Evolutionary conservation across 768 basidiomycete species (phyloP), one percentile per base, ranked within the genome.

Genomic region (Phanerodontia chrysosporium): DNA sequence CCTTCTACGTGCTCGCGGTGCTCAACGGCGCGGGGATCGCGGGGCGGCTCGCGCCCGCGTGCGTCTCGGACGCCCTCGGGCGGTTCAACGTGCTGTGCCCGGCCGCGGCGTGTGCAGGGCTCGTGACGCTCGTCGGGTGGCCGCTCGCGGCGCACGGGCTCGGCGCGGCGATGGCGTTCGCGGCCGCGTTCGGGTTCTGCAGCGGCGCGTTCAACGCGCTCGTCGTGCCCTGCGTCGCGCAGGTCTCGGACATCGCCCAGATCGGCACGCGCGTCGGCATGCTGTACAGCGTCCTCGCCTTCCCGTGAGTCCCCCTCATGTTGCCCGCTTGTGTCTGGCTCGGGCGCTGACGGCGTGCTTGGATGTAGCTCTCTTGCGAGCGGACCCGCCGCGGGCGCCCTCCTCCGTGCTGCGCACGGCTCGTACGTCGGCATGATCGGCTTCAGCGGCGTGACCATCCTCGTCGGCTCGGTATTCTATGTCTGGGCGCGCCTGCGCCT

Each of bases 201-300:
- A 85, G 83, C 0, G 87, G 88, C 4, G 83, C 85, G 10, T 84
- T 89, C 71, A 83, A 87, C 49, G 82, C 85, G 36, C 77, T 89
- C 42, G 70, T 89, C 61, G 84, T 81, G 12, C 86, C 87, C 0
- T 88, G 86, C 64, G 78, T 90, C 24, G 84, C 79, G 22, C 83
- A 85, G 64, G 85, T 89, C 54, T 85, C 85, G 32, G 78, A 86
- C 39, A 72, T 80, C 22, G 65, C 74, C 8, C 79, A 82, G 65
- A 81, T 87, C 49, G 88, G 88, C 3, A 77, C 78, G 24, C 76
- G 85, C 48, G 82, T 89, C 45, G 88, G 88, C 21, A 72, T 83
- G 59, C 66, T 89, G 44, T 89, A 88, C 65, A 84, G 76, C 21
- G 70, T 87, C 14, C 82, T 87, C 22, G 84, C 87, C 0, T 75